phyloP scores from a whole-genome alignment of 139 green algal species.

The Protoeuglena noctilucae region DNA sequence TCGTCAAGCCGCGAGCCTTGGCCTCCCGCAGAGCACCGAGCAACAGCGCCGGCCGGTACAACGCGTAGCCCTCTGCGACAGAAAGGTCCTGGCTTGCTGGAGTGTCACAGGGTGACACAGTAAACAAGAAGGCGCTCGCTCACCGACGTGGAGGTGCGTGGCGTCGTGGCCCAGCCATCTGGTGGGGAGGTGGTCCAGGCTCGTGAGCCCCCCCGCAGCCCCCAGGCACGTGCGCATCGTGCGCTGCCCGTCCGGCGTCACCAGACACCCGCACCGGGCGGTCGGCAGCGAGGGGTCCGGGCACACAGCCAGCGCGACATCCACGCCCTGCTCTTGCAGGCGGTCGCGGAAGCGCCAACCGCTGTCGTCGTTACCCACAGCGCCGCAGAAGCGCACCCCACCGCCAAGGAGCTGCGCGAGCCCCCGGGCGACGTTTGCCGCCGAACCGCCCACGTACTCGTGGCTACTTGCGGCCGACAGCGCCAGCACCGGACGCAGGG shows the following conservation, averaged over 20 bases:
- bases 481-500: no score
- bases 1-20: conserved; percentile 17
- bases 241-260: conserved; percentile 63
- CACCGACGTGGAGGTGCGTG: conserved; percentile 49
- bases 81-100: no score
- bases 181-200: conserved; percentile 15
- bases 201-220: conserved; percentile 38
- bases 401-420: conserved; percentile 6
- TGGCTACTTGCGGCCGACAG: not conserved
- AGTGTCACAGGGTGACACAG: no score
- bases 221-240: conserved; percentile 80
- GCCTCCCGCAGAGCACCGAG: conserved; percentile 12
- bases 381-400: conserved; percentile 3
- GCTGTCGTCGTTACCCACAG: not conserved
- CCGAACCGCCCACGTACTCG: not conserved
- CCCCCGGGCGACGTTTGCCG: conserved; percentile 7
- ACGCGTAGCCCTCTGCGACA: conserved; percentile 68
- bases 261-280: not conserved
- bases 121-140: no score
- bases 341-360: no score
- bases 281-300: no score
- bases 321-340: no score
- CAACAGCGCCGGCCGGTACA: conserved; percentile 34
- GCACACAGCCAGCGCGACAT: no score
- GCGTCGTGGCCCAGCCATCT: conserved; percentile 12